Conservation (phyloP, 2,329 filamentous ascomycete genomes). For the Truncatella angustata region DNA sequence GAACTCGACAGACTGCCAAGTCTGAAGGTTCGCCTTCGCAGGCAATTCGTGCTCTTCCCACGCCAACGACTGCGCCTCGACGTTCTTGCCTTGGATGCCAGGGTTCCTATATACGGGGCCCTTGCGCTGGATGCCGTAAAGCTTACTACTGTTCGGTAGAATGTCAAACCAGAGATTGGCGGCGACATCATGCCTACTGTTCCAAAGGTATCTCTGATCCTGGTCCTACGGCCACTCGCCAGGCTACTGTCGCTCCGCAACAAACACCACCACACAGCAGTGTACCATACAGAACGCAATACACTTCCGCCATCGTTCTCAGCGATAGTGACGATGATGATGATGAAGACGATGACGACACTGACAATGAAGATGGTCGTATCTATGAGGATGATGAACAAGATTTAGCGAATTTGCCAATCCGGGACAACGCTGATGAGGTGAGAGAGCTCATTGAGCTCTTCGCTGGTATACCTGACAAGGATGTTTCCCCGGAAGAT, state of each 20-base stretch:
- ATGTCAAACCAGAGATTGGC: neutral
- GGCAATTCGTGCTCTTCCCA: neutral
- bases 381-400: too few species aligned
- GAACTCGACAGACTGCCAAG: neutral
- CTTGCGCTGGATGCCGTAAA: neutral
- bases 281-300: neutral
- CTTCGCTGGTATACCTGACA: neutral
- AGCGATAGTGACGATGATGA: neutral
- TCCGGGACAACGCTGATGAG: neutral
- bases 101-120: neutral
- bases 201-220: neutral
- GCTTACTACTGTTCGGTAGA: neutral
- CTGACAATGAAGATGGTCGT: neutral
- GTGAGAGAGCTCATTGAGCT: neutral
- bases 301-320: neutral
- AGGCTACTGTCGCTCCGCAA: neutral
- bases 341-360: neutral
- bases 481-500: constrained; percentile 16
- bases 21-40: neutral
- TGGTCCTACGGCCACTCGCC: neutral
- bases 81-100: neutral
- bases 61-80: neutral
- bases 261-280: neutral
- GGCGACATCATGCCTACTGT: neutral
- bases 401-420: too few species aligned